phyloP scores from a whole-genome alignment of 768 basidiomycete genomes.

The Udeniomyces megalosporus region DNA sequence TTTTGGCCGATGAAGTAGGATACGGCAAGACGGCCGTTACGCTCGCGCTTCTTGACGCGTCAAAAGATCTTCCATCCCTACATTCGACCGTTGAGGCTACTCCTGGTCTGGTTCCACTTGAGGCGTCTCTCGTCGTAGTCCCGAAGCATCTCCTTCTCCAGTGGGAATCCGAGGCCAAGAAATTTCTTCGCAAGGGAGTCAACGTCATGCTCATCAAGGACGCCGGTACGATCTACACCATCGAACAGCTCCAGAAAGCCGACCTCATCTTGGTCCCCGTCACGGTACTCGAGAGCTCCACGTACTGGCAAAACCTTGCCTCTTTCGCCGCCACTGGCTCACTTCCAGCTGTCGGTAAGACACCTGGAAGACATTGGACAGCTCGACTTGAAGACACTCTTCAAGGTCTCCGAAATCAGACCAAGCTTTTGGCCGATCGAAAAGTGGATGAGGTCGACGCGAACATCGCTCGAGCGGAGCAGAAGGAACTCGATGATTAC shows the following conservation, averaged over 20 bases:
- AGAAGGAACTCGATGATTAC: neutral
- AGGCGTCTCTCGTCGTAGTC: slow-evolving; percentile 68
- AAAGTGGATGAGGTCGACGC: neutral
- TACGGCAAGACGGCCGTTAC: slow-evolving; percentile 96
- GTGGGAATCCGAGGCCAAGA: slow-evolving; percentile 71
- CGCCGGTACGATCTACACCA: slow-evolving; percentile 53
- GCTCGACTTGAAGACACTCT: slow-evolving; percentile 55
- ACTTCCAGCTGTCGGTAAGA: slow-evolving; percentile 37
- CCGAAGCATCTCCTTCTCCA: slow-evolving; percentile 80
- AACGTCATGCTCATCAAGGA: slow-evolving; percentile 48
- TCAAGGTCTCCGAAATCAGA: slow-evolving; percentile 45
- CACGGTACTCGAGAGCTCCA: slow-evolving; percentile 61
- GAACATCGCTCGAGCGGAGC: neutral
- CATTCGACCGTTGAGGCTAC: slow-evolving; percentile 16
- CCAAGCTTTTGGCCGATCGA: slow-evolving; percentile 38
- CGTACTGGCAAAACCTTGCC: slow-evolving; percentile 40
- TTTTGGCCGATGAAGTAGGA: slow-evolving; percentile 88
- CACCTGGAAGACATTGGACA: slow-evolving; percentile 74
- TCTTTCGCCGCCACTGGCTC: slow-evolving; percentile 50
- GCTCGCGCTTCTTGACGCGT: slow-evolving; percentile 64
- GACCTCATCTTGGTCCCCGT: slow-evolving; percentile 77
- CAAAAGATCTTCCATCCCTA: slow-evolving; percentile 29
- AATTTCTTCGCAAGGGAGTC: slow-evolving; percentile 54
- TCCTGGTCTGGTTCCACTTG: slow-evolving; percentile 40
- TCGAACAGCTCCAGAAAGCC: slow-evolving; percentile 59